phyloP scores from a whole-genome alignment of 345 rosid genomes.

The Gossypium anomalum region DNA sequence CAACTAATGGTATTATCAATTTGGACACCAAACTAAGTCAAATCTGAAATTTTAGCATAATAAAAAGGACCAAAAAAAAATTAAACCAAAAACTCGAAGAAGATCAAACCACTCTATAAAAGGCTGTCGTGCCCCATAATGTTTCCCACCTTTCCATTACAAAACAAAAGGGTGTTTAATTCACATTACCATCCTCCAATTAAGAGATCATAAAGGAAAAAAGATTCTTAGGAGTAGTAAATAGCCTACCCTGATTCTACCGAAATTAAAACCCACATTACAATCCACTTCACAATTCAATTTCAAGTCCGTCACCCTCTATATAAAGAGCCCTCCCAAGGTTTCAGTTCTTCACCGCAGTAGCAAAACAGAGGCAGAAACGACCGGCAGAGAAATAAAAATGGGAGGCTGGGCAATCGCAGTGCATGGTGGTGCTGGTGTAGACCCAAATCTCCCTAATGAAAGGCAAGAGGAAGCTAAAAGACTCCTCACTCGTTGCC shows the following conservation, averaged over 20 bases:
- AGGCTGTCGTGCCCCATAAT: neutral
- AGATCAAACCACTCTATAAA: neutral
- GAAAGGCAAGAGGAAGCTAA: conserved; percentile 84
- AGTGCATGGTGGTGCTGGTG: conserved; percentile 97
- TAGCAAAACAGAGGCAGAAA: neutral
- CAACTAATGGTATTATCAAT: too few relatives aligned
- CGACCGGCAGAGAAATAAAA: neutral
- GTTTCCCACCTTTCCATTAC: neutral
- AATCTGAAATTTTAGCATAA: too few relatives aligned
- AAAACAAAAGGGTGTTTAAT: neutral
- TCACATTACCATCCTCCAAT: neutral
- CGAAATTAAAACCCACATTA: neutral
- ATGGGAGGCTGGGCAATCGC: conserved; percentile 97
- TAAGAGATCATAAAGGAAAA: neutral
- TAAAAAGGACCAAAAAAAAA: too few relatives aligned
- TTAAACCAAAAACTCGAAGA: too few relatives aligned
- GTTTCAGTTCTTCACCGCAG: neutral
- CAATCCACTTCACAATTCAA: neutral
- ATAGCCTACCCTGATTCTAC: neutral
- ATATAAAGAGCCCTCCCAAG: neutral
- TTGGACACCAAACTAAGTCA: too few relatives aligned
- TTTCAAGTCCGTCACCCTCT: conserved; percentile 6
- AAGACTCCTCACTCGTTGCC: conserved; percentile 80
- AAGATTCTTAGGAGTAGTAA: neutral
- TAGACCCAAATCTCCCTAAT: conserved; percentile 87